A percentile compares a stretch with the other conserved stretches of the same genome.
Evolutionary conservation across 306 rosid species (phyloP).

Genomic region (Trichosanthes cucumerina): DNA sequence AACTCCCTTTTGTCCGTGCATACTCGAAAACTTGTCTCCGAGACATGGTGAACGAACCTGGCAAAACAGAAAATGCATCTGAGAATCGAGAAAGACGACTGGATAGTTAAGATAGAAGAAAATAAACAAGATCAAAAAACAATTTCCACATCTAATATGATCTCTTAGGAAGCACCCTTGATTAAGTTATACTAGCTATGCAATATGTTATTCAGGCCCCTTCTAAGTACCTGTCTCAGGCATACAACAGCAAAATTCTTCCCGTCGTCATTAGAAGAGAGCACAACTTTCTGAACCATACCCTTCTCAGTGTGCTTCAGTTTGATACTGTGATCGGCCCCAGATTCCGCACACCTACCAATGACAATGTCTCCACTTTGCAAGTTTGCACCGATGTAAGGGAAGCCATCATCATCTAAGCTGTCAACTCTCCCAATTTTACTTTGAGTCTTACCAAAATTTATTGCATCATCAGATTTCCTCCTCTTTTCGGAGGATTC

Average conservation of each 20-base stretch:
- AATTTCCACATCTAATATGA: neutral
- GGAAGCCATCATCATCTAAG: constrained; percentile 93
- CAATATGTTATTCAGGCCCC: neutral
- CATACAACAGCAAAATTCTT: constrained; percentile 85
- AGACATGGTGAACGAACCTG: constrained; percentile 92
- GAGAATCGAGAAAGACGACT: neutral
- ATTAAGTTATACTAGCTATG: neutral
- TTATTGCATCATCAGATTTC: constrained; percentile 63
- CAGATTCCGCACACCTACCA: constrained; percentile 85
- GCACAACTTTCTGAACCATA: constrained; percentile 82
- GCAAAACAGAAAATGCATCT: constrained; percentile 6
- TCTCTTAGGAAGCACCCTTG: neutral
- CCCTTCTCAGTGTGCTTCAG: constrained; percentile 91
- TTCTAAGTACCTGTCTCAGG: constrained; percentile 69
- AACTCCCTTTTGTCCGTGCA: constrained; percentile 99
- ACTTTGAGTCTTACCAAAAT: constrained; percentile 81
- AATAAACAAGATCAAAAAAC: neutral
- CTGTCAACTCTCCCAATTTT: constrained; percentile 84
- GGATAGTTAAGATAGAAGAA: neutral
- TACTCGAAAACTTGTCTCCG: constrained; percentile 96
- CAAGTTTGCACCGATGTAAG: constrained; percentile 72
- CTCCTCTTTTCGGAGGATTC: constrained; percentile 64
- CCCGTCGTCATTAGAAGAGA: constrained; percentile 91
- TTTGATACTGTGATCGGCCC: constrained; percentile 78
- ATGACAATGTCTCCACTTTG: constrained; percentile 87